Conservation (phyloP, 2,329 filamentous ascomycete species). For the Sporothrix curviconia region DNA sequence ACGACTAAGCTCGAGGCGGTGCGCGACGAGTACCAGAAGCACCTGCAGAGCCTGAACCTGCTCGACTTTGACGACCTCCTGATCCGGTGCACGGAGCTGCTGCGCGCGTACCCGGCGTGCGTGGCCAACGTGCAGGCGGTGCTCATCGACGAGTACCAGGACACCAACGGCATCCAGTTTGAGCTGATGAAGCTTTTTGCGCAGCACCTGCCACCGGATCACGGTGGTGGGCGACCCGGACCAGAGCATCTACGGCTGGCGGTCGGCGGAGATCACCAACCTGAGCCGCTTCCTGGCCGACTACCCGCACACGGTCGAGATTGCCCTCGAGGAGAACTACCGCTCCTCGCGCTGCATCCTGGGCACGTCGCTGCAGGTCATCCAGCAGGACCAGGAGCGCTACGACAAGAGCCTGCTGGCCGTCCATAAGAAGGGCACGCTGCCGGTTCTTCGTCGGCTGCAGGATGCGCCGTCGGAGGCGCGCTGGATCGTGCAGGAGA, state of each 20-base stretch:
- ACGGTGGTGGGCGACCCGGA: constrained; percentile 96
- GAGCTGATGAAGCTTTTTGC: constrained; percentile 88
- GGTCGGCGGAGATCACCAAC: constrained; percentile 87
- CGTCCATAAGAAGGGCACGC: constrained; percentile 71
- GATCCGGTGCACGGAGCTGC: constrained; percentile 71
- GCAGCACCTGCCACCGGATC: constrained; percentile 62
- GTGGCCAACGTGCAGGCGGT: constrained; percentile 87
- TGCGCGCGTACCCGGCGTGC: constrained; percentile 66
- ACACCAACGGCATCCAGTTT: constrained; percentile 93
- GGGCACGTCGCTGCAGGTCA: constrained; percentile 71
- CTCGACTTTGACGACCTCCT: constrained; percentile 94
- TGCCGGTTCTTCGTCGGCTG: constrained; percentile 73
- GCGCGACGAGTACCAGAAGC: constrained; percentile 71
- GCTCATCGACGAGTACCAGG: constrained; percentile 94
- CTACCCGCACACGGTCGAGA: constrained; percentile 71
- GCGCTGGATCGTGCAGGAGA: constrained; percentile 81
- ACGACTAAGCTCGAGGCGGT: constrained; percentile 62
- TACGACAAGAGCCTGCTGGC: constrained; percentile 75
- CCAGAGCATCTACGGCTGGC: constrained; percentile 96
- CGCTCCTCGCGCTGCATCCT: constrained; percentile 83
- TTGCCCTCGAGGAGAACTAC: constrained; percentile 90
- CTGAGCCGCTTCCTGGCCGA: constrained; percentile 69
- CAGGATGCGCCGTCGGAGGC: constrained; percentile 67
- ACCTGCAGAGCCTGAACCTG: constrained; percentile 68
- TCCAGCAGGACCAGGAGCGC: constrained; percentile 78